phyloP scores from a whole-genome alignment of 1,284 basidiomycete genomes.

The Boletellus deceptivus region DNA sequence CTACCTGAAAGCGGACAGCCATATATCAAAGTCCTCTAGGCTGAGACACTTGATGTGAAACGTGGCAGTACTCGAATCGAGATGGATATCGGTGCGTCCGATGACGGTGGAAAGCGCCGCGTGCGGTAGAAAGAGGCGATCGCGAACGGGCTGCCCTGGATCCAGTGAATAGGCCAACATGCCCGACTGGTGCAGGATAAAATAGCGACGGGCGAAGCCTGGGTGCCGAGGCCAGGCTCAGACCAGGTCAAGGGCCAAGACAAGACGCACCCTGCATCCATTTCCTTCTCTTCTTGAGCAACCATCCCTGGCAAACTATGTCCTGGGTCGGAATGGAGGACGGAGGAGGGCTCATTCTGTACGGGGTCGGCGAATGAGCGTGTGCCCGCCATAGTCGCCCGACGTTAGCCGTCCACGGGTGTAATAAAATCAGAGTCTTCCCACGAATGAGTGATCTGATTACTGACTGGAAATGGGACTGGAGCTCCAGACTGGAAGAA shows the following conservation, averaged over 20 bases:
- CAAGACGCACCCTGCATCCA: conserved; percentile 71
- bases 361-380: conserved; percentile 1
- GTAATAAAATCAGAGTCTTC: too few relatives aligned
- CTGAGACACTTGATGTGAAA: conserved; percentile 78
- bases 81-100: conserved; percentile 71
- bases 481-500: too few relatives aligned
- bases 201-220: conserved; percentile 86
- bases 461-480: too few relatives aligned
- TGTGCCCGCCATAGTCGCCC: neutral
- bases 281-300: conserved; percentile 79
- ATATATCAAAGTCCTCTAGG: conserved; percentile 65
- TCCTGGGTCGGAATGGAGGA: conserved; percentile 18
- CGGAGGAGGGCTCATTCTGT: conserved; percentile 1
- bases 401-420: neutral
- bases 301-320: conserved; percentile 66
- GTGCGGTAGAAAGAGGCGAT: conserved; percentile 63
- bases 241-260: too few relatives aligned
- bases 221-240: neutral
- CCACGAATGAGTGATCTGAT: too few relatives aligned
- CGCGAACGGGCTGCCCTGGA: conserved; percentile 66
- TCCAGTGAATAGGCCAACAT: conserved; percentile 74
- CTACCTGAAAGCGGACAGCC: conserved; percentile 74
- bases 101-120: conserved; percentile 72
- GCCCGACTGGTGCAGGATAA: conserved; percentile 63
- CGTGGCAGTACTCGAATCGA: conserved; percentile 72